A percentile compares a stretch with the other conserved stretches of the same genome.
phyloP scores from a whole-genome alignment of 768 basidiomycete genomes.

The Rhodotorula graminis region DNA sequence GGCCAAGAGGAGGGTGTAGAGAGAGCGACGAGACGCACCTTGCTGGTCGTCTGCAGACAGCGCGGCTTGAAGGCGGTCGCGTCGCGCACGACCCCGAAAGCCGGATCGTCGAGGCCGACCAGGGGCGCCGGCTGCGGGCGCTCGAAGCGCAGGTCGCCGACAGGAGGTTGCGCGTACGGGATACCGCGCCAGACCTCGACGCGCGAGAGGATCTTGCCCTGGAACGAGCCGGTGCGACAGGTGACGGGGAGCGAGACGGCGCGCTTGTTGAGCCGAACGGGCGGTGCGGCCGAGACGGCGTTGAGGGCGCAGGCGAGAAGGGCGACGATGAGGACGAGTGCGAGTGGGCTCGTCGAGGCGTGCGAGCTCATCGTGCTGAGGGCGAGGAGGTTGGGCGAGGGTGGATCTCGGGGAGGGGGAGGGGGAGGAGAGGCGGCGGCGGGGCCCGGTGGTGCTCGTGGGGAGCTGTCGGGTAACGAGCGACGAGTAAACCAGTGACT shows the following conservation, averaged over 20 bases:
- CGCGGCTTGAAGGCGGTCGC: background rate
- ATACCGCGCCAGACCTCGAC: slow-evolving; percentile 7
- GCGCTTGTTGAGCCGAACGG: background rate
- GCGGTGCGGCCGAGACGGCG: too few relatives aligned
- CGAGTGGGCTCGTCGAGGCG: too few relatives aligned
- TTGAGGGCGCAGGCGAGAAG: too few relatives aligned
- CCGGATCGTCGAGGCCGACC: background rate
- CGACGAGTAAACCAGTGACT: too few relatives aligned
- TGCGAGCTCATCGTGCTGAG: too few relatives aligned
- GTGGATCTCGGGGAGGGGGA: too few relatives aligned
- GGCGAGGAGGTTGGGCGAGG: too few relatives aligned
- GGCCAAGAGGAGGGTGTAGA: too few relatives aligned
- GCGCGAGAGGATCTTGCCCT: slow-evolving; percentile 4
- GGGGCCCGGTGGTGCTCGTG: too few relatives aligned
- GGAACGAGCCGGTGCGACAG: background rate
- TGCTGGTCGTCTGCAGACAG: background rate
- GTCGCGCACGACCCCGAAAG: background rate
- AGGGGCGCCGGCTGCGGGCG: background rate
- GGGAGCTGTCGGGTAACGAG: too few relatives aligned
- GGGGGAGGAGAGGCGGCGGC: too few relatives aligned
- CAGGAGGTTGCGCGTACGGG: background rate
- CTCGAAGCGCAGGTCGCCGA: background rate
- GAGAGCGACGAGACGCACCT: background rate
- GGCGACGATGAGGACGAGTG: too few relatives aligned
- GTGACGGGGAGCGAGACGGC: background rate